Evolutionary conservation across 2,329 filamentous ascomycete species (phyloP).

Genomic region (Fonsecaea pedrosoi): DNA sequence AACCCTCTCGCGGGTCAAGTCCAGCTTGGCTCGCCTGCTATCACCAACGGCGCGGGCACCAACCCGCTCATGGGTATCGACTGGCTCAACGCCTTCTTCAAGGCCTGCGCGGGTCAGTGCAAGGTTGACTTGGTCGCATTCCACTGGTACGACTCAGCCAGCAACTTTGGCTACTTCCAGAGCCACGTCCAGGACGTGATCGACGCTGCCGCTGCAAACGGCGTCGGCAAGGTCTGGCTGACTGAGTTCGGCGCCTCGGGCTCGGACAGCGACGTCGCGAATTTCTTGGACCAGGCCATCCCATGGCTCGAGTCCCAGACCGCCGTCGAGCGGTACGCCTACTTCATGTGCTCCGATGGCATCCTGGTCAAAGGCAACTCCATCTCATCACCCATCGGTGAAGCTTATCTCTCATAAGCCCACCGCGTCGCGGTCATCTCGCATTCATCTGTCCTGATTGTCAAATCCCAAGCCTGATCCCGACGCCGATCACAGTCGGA

Average conservation of each 20-base stretch:
- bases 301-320: constrained; percentile 49
- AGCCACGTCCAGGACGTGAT: constrained; percentile 48
- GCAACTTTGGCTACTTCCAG: constrained; percentile 47
- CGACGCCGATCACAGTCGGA: too few species aligned
- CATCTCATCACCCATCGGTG: constrained; percentile 20
- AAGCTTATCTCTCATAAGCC: too few species aligned
- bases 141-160: constrained; percentile 53
- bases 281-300: constrained; percentile 49
- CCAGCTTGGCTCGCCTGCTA: constrained; percentile 52
- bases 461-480: too few species aligned
- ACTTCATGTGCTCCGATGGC: constrained; percentile 47
- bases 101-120: constrained; percentile 47
- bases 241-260: constrained; percentile 52
- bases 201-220: constrained; percentile 43
- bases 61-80: constrained; percentile 45
- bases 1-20: constrained; percentile 47
- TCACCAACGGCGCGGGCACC: constrained; percentile 47
- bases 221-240: constrained; percentile 53
- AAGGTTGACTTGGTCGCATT: constrained; percentile 51
- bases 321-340: constrained; percentile 52
- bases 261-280: constrained; percentile 31
- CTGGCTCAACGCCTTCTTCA: constrained; percentile 52
- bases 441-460: too few species aligned
- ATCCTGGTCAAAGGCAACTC: constrained; percentile 43
- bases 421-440: neutral